Evolutionary conservation across 2,329 filamentous ascomycete genomes (phyloP), one percentile per base, ranked within the genome.

Genomic region (Beauveria australis): DNA sequence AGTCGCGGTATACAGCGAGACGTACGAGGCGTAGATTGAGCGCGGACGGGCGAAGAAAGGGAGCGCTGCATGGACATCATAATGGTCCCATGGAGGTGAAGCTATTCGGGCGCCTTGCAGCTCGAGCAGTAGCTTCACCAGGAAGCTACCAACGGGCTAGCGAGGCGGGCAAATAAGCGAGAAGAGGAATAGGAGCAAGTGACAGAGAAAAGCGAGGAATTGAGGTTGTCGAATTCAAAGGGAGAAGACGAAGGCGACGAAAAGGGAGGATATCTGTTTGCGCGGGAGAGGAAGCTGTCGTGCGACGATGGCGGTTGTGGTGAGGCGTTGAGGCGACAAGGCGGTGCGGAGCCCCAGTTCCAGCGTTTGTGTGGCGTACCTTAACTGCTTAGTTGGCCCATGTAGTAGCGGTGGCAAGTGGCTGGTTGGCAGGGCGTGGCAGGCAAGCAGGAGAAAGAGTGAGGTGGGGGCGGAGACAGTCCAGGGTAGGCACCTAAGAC

Each of bases 61-160:
- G 82, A 84, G 68, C 80, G 80, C 75, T 85, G 81, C 81, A 84
- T 83, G 74, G 81, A 80, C 71, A 82, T 81, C 80, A 84, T 84
- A 74, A 72, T 80, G 78, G 73, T 72, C 72, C 75, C 77, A 79
- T 79, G 69, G 69, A 72, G 69, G 66, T 60, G 54, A 65, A 64
- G 66, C 62, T 61, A 61, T 65, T 63, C 51, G 51, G 57, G 64
- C 63, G 67, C 68, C 66, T 64, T 69, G 67, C 69, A 74, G 75
- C 72, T 69, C 72, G 64, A 70, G 62, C 62, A 64, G 66, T 62
- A 68, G 70, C 69, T 68, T 67, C 66, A 66, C 60, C 52, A 53
- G 46, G 60, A 62, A 62, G 62, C 62, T 62, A 62, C 62, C 60
- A 62, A 58, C 46, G 53, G 53, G 59, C 62, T 61, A 61, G 44